Base-by-base conservation (phyloP, 352 stramenopile genomes). In the Pythium vanterpoolii region DNA sequence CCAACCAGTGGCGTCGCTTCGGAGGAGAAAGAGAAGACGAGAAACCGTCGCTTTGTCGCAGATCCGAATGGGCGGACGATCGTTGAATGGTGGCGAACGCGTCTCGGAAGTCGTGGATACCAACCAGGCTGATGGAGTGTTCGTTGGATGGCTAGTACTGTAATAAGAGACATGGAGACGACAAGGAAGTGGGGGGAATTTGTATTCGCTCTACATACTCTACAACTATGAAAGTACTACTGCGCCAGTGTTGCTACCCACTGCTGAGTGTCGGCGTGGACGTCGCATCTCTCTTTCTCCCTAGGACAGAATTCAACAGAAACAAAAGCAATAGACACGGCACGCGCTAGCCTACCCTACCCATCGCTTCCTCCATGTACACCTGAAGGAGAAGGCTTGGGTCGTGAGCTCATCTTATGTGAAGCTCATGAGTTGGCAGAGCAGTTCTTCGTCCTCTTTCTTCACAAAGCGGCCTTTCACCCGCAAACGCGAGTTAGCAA, bases 381-480 rank as follows among this genome's bases (percentile, higher is more conserved):
- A n/a, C n/a, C n/a, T n/a, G n/a, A n/a, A n/a, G n/a, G n/a, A n/a
- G n/a, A n/a, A n/a, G n/a, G n/a, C n/a, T n/a, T n/a, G n/a, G n/a
- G n/a, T n/a, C n/a, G n/a, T n/a, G n/a, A n/a, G n/a, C n/a, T 38
- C 33, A 18, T 38, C 2, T 45, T 86, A 94, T 60, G 77, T 94
- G 65, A 86, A 86, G 69, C 82, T 90, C 66, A 95, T 54, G 50
- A 90, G 66, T 56, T 89, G 72, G 54, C 89, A 90, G 42, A 97
- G 70, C 58, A 97, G 64, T 69, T 97, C 80, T 64, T 97, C 90
- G 71, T 99, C 96, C 69, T 99, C 96, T 65, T 99, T 99, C 77
- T 98, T 99, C 27, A 99, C 96, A 74, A 99, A 99, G 43, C 96
- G 88, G 44, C 97, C 94, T 71, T 99, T 99, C 11, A 99, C 96